Percentiles rank a stretch among this genome's conserved stretches.
These are phyloP conservation scores for Acacia concinna DNA, from an alignment of 331 rosid species.

Conservation along the genomic window DNA sequence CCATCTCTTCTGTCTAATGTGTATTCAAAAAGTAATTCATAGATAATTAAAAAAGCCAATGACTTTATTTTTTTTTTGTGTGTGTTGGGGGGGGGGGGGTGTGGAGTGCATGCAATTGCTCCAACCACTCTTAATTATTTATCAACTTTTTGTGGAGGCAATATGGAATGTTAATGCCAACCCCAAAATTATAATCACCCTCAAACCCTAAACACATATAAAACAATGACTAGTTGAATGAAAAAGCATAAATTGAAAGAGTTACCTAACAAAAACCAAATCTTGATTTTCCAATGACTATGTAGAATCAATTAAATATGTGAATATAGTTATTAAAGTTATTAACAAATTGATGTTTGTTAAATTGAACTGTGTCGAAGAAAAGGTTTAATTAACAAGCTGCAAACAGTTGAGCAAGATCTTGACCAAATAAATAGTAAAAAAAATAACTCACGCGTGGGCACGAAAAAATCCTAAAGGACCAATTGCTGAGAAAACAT, in stretches of 20 bases:
- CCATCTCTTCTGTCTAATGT: too few relatives aligned
- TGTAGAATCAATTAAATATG: not conserved
- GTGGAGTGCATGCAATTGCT: constrained; percentile 8
- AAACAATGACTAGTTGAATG: not conserved
- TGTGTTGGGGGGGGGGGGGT: too few relatives aligned
- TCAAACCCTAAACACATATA: not conserved
- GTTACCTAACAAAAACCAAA: not conserved
- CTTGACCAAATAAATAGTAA: not conserved
- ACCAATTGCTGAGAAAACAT: constrained; percentile 5
- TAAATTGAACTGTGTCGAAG: not conserved
- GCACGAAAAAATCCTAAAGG: not conserved
- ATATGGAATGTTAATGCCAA: not conserved
- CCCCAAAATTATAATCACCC: not conserved
- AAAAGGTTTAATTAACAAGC: not conserved
- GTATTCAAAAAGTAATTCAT: not conserved
- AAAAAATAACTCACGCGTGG: not conserved
- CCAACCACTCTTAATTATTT: constrained; percentile 6
- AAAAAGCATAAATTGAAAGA: not conserved
- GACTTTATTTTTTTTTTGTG: too few relatives aligned
- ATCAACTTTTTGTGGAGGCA: not conserved
- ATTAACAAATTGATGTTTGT: not conserved
- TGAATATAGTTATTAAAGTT: not conserved
- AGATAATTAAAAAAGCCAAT: not conserved
- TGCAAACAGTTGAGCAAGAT: too few relatives aligned
- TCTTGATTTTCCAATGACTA: not conserved